A percentile compares a stretch with the other conserved stretches of the same genome.
Evolutionary conservation across 2,329 filamentous ascomycete species (phyloP).

Genomic region (Trichothecium roseum): DNA sequence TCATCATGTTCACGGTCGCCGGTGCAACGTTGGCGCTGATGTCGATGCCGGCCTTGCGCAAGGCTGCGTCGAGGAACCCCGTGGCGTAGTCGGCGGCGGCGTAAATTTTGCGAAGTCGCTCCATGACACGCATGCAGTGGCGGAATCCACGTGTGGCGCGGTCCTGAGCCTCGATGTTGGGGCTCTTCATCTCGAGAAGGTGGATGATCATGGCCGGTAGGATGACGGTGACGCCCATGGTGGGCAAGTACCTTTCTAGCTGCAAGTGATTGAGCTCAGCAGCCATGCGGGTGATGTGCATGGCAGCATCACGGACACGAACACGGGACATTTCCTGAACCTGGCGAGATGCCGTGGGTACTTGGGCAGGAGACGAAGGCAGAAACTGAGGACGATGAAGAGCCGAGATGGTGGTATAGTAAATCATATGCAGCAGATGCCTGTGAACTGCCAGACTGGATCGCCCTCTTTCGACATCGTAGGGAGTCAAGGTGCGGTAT

Average conservation of each 20-base stretch:
- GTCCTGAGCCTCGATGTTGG: slow-evolving; percentile 57
- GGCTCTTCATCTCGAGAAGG: slow-evolving; percentile 82
- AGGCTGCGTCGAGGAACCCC: slow-evolving; percentile 83
- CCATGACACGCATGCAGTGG: slow-evolving; percentile 87
- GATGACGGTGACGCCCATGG: slow-evolving; percentile 82
- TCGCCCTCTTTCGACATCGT: slow-evolving; percentile 49
- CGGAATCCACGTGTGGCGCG: slow-evolving; percentile 72
- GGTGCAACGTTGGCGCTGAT: slow-evolving; percentile 33
- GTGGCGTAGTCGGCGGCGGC: slow-evolving; percentile 94
- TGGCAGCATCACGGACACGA: slow-evolving; percentile 74
- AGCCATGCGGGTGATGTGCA: slow-evolving; percentile 77
- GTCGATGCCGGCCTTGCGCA: slow-evolving; percentile 76
- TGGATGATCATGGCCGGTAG: slow-evolving; percentile 91
- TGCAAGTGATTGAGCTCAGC: slow-evolving; percentile 62
- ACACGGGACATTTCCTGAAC: slow-evolving; percentile 73
- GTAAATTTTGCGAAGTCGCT: slow-evolving; percentile 79
- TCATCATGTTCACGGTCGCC: slow-evolving; percentile 22
- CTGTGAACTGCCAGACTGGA: slow-evolving; percentile 59
- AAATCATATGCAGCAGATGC: slow-evolving; percentile 86
- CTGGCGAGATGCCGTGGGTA: slow-evolving; percentile 47
- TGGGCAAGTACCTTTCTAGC: slow-evolving; percentile 73
- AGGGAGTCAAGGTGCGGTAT: slow-evolving; percentile 46
- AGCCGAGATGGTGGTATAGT: slow-evolving; percentile 83
- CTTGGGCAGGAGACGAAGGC: slow-evolving; percentile 53
- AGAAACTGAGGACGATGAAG: slow-evolving; percentile 86